Conservation (phyloP, 495 filamentous ascomycete species). For the Penicillium odoratum region DNA sequence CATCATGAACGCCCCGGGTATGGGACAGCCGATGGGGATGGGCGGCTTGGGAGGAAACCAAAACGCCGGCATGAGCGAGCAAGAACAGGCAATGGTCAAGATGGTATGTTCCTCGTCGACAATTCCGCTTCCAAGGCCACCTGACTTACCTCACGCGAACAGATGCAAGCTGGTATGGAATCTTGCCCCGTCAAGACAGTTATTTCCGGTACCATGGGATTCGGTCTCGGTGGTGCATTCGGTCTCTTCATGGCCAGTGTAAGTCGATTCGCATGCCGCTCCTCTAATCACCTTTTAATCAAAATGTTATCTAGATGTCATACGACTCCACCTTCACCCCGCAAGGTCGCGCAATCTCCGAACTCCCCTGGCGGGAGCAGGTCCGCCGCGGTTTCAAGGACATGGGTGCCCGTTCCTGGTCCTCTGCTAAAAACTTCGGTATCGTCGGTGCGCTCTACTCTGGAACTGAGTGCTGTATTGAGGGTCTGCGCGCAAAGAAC, state of each 20-base stretch:
- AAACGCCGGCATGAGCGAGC: slow-evolving; percentile 49
- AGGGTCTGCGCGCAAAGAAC: slow-evolving; percentile 88
- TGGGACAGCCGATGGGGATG: slow-evolving; percentile 32
- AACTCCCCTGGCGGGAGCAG: slow-evolving; percentile 80
- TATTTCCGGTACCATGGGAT: slow-evolving; percentile 82
- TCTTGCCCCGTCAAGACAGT: slow-evolving; percentile 82
- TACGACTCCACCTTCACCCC: slow-evolving; percentile 80
- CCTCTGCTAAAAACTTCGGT: slow-evolving; percentile 92
- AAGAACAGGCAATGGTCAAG: slow-evolving; percentile 55
- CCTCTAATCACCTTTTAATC: slow-evolving; percentile 3
- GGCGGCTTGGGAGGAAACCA: slow-evolving; percentile 29
- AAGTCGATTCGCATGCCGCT: slow-evolving; percentile 31
- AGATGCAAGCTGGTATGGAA: slow-evolving; percentile 86
- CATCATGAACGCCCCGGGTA: slow-evolving; percentile 50
- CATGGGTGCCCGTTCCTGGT: slow-evolving; percentile 83
- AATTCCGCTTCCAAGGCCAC: slow-evolving; percentile 26
- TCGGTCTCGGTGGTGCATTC: slow-evolving; percentile 88
- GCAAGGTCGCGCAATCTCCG: slow-evolving; percentile 60
- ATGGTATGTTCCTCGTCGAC: slow-evolving; percentile 35
- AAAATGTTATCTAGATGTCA: slow-evolving; percentile 65
- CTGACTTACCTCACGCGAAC: slow-evolving; percentile 4
- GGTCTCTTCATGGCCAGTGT: slow-evolving; percentile 94
- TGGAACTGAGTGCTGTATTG: slow-evolving; percentile 94
- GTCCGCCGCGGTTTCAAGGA: slow-evolving; percentile 83
- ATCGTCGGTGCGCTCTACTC: slow-evolving; percentile 85